These are phyloP conservation scores for Cutaneotrichosporon mucoides DNA, from an alignment of 1,284 basidiomycete genomes.

Conservation along the genomic window DNA sequence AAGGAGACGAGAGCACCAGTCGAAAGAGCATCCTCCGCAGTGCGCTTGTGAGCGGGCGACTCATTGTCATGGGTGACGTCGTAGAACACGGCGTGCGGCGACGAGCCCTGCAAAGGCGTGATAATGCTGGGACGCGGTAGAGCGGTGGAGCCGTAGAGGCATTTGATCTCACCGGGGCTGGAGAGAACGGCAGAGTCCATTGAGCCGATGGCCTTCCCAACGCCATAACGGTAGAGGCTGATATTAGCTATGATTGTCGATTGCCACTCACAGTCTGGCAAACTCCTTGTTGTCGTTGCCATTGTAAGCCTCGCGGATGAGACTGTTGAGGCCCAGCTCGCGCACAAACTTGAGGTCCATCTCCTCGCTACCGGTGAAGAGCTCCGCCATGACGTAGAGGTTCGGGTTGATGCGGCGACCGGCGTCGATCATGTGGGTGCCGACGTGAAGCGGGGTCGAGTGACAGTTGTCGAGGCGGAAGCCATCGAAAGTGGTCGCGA, in stretches of 20 bases:
- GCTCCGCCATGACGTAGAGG: slow-evolving; percentile 91
- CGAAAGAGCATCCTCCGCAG: slow-evolving; percentile 86
- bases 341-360: slow-evolving; percentile 88
- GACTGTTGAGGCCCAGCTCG: slow-evolving; percentile 81
- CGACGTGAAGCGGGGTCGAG: slow-evolving; percentile 91
- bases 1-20: slow-evolving; percentile 85
- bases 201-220: slow-evolving; percentile 74
- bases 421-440: slow-evolving; percentile 84
- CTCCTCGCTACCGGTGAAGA: slow-evolving; percentile 93
- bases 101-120: slow-evolving; percentile 73
- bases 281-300: slow-evolving; percentile 81
- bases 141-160: slow-evolving; percentile 64
- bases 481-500: slow-evolving; percentile 82
- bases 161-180: slow-evolving; percentile 65
- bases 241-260: neutral
- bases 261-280: slow-evolving; percentile 57
- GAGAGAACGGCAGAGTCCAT: slow-evolving; percentile 85
- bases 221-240: slow-evolving; percentile 72
- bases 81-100: slow-evolving; percentile 85
- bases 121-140: slow-evolving; percentile 68
- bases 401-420: slow-evolving; percentile 84
- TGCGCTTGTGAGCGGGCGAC: slow-evolving; percentile 77
- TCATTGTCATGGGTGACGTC: slow-evolving; percentile 97
- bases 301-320: slow-evolving; percentile 88
- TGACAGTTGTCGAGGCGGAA: slow-evolving; percentile 99